Percentiles rank a stretch among this genome's conserved stretches.
These are phyloP conservation scores for Leavenworthia alabamica DNA, from an alignment of 345 rosid species.

Conservation along the genomic window DNA sequence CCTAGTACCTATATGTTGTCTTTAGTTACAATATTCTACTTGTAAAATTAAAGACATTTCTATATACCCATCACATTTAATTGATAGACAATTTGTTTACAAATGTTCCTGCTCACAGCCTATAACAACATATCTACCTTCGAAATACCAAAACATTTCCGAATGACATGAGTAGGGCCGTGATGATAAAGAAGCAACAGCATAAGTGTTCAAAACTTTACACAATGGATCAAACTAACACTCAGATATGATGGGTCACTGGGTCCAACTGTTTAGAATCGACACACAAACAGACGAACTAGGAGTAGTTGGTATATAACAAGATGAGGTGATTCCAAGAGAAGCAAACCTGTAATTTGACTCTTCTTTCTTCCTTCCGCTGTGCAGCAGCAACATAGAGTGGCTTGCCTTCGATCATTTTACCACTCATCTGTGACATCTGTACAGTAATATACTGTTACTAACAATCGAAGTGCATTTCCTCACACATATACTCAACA, in stretches of 20 bases:
- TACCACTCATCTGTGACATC: conserved; percentile 33
- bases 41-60: background rate
- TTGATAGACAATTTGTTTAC: background rate
- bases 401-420: conserved; percentile 33
- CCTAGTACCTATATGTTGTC: conserved; percentile 26
- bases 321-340: background rate
- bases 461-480: background rate
- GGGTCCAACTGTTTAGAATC: background rate
- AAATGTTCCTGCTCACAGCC: background rate
- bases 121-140: background rate
- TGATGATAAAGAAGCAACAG: background rate
- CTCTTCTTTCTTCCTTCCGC: conserved; percentile 36
- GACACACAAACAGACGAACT: background rate
- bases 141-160: background rate
- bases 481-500: background rate
- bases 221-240: background rate
- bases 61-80: background rate
- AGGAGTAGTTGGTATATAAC: background rate
- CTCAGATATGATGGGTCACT: background rate
- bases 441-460: background rate
- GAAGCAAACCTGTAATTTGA: conserved; percentile 29
- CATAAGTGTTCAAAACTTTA: background rate
- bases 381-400: conserved; percentile 36
- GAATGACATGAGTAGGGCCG: background rate
- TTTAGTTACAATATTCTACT: background rate